These are phyloP conservation scores for Aspergillus heteromorphus DNA, from an alignment of 495 filamentous ascomycete species.

Conservation along the genomic window DNA sequence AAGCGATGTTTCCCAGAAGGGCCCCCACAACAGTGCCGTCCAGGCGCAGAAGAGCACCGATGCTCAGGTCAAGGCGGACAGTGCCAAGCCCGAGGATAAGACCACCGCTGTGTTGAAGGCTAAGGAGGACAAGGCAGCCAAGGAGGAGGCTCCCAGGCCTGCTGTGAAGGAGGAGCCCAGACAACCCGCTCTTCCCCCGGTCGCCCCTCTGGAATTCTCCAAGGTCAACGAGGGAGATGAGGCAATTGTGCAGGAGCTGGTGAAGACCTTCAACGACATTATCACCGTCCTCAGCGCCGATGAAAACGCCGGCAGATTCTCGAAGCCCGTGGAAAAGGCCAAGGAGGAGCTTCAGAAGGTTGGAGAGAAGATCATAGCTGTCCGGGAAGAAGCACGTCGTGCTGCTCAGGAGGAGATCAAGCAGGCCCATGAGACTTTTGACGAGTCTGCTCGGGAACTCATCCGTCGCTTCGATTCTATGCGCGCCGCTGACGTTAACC, in stretches of 20 bases:
- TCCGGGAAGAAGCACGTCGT: conserved; percentile 61
- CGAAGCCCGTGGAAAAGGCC: conserved; percentile 68
- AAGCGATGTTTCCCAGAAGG: conserved; percentile 40
- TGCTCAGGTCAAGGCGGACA: conserved; percentile 13
- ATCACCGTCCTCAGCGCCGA: conserved; percentile 89
- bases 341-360: conserved; percentile 78
- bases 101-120: conserved; percentile 34
- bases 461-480: conserved; percentile 64
- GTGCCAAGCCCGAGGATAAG: conserved; percentile 31
- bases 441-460: conserved; percentile 72
- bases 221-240: conserved; percentile 70
- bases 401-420: conserved; percentile 74
- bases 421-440: conserved; percentile 67
- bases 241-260: conserved; percentile 84
- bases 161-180: conserved; percentile 25
- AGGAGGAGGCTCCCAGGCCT: conserved; percentile 22
- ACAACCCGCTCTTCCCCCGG: conserved; percentile 36
- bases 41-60: conserved; percentile 21
- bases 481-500: conserved; percentile 66
- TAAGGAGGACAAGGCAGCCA: conserved; percentile 38
- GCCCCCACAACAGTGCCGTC: conserved; percentile 44
- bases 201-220: conserved; percentile 67
- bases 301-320: conserved; percentile 64
- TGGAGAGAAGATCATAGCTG: conserved; percentile 61
- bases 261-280: conserved; percentile 91